Conservation (phyloP, 169 alveolate species). For the Plasmodium falciparum region DNA sequence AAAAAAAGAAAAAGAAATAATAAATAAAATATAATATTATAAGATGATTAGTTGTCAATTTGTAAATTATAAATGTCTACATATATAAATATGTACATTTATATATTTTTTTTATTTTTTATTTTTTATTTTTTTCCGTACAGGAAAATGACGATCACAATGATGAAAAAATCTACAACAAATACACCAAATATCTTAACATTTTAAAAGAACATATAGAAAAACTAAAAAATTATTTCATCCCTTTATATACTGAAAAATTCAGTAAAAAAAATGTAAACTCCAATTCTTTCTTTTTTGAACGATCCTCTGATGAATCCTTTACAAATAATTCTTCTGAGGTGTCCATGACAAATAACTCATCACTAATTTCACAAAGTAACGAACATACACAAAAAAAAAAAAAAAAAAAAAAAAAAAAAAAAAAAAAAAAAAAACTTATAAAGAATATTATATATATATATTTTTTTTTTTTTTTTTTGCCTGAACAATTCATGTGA, state of each 20-base stretch:
- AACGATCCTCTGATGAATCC: constrained; percentile 52
- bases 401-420: too few relatives aligned
- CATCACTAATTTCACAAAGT: constrained; percentile 49
- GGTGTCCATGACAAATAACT: constrained; percentile 41
- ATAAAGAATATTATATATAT: neutral
- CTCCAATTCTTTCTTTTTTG: constrained; percentile 10
- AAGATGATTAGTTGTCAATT: neutral
- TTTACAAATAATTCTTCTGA: constrained; percentile 53
- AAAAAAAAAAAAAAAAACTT: neutral
- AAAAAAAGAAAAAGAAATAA: neutral
- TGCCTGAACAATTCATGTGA: too few relatives aligned
- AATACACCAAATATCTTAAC: constrained; percentile 43
- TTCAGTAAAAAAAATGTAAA: constrained; percentile 12
- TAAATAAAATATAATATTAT: neutral
- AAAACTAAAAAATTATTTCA: constrained; percentile 48
- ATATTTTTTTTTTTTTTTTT: too few relatives aligned
- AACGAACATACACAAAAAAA: neutral
- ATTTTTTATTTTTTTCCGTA: neutral
- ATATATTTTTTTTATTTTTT: neutral
- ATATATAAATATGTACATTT: constrained; percentile 67
- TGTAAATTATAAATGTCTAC: constrained; percentile 32
- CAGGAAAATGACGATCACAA: constrained; percentile 57
- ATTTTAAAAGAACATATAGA: constrained; percentile 58
- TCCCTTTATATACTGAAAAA: constrained; percentile 60
- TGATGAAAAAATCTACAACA: constrained; percentile 33